These are phyloP conservation scores for Salvia miltiorrhiza DNA, from an alignment of 257 asterid species.

Conservation along the genomic window DNA sequence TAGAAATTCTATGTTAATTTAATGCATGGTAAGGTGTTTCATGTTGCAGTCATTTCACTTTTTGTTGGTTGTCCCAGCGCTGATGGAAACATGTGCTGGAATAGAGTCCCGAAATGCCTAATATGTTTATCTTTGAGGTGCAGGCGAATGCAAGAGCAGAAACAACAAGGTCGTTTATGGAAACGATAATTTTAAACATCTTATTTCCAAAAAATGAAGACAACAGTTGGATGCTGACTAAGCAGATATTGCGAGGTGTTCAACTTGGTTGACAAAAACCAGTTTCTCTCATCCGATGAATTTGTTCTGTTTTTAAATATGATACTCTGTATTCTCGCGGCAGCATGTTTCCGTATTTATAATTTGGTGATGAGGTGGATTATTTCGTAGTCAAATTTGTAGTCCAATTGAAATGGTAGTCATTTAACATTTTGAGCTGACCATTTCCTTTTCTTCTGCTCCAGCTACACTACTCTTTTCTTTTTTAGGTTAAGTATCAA, in stretches of 20 bases:
- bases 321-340: not conserved
- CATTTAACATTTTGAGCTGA: not conserved
- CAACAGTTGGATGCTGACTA: not conserved
- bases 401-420: not conserved
- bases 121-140: not conserved
- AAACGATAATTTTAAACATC: not conserved
- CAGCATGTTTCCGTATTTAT: not conserved
- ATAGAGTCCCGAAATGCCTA: not conserved
- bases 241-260: not conserved
- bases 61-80: not conserved
- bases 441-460: not conserved
- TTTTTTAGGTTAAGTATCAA: too few relatives aligned
- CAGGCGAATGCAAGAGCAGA: slow-evolving; percentile 15
- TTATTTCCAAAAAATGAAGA: not conserved
- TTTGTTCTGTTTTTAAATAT: not conserved
- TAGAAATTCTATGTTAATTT: not conserved
- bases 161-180: slow-evolving; percentile 11
- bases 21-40: not conserved
- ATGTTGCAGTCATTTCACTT: not conserved
- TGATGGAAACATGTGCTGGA: not conserved
- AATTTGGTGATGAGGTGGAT: not conserved
- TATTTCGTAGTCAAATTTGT: not conserved
- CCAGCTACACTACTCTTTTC: not conserved
- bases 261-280: not conserved
- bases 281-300: not conserved